A percentile compares a stretch with the other conserved stretches of the same genome.
Evolutionary conservation across 179 eudicot species (phyloP).

Genomic region (Monotropa hypopitys): DNA sequence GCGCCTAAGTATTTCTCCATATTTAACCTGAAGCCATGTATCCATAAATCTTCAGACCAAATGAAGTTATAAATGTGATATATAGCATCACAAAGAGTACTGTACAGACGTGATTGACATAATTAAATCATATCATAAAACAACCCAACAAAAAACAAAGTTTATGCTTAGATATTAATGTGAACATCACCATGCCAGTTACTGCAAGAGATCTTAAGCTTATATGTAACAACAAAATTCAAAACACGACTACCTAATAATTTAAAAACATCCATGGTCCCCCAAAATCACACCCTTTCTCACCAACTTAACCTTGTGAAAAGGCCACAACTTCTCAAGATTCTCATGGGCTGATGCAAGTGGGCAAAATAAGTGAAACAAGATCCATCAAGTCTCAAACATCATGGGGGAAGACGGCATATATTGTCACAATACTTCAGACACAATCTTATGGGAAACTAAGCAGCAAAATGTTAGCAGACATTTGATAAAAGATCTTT

Average conservation of each 20-base stretch:
- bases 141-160: background rate
- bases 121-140: background rate
- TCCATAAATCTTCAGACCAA: background rate
- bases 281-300: background rate
- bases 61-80: background rate
- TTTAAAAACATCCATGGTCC: background rate
- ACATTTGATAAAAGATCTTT: background rate
- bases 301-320: background rate
- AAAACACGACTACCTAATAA: background rate
- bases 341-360: too few species aligned
- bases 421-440: background rate
- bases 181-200: background rate
- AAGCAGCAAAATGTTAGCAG: background rate
- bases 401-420: background rate
- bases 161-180: background rate
- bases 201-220: background rate
- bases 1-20: conserved; percentile 75
- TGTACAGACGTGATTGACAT: background rate
- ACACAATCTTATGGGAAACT: background rate
- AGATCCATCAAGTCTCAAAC: background rate
- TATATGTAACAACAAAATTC: background rate
- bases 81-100: background rate
- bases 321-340: too few species aligned
- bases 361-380: background rate
- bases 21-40: conserved; percentile 43